These are phyloP conservation scores for Colletotrichum eremochloae DNA, from an alignment of 2,329 filamentous ascomycete genomes.

Conservation along the genomic window DNA sequence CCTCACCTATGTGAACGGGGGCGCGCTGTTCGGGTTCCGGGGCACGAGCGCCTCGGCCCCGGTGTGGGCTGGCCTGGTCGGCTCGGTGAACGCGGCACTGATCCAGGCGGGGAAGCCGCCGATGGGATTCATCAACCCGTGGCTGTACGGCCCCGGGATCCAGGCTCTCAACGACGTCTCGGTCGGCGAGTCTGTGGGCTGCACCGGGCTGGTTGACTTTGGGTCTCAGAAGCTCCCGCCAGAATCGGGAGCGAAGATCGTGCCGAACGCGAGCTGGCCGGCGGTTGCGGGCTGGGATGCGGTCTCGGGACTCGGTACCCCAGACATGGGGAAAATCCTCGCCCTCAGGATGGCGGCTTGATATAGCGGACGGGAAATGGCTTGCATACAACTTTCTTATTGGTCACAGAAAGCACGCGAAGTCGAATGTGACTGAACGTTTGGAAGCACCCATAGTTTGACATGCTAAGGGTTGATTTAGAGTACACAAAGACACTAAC, in stretches of 20 bases:
- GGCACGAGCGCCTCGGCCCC: slow-evolving; percentile 68
- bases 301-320: slow-evolving; percentile 60
- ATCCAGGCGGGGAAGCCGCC: slow-evolving; percentile 64
- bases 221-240: slow-evolving; percentile 31
- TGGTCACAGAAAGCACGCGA: not conserved
- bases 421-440: no score
- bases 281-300: slow-evolving; percentile 54
- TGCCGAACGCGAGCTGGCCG: slow-evolving; percentile 48
- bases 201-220: slow-evolving; percentile 46
- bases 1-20: slow-evolving; percentile 47
- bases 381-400: not conserved
- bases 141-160: slow-evolving; percentile 61
- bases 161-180: slow-evolving; percentile 55
- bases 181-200: slow-evolving; percentile 50
- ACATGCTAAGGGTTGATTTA: not conserved
- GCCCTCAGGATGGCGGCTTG: slow-evolving; percentile 29
- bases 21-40: slow-evolving; percentile 31
- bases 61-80: slow-evolving; percentile 71
- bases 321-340: slow-evolving; percentile 55
- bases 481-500: not conserved
- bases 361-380: no score
- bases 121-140: slow-evolving; percentile 74
- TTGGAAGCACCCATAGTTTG: not conserved
- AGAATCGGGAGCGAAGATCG: slow-evolving; percentile 46
- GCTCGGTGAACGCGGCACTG: slow-evolving; percentile 73